Evolutionary conservation across 116 monocot species (phyloP), one percentile per base, ranked within the genome.

Genomic region (Phalaenopsis hybrid): DNA sequence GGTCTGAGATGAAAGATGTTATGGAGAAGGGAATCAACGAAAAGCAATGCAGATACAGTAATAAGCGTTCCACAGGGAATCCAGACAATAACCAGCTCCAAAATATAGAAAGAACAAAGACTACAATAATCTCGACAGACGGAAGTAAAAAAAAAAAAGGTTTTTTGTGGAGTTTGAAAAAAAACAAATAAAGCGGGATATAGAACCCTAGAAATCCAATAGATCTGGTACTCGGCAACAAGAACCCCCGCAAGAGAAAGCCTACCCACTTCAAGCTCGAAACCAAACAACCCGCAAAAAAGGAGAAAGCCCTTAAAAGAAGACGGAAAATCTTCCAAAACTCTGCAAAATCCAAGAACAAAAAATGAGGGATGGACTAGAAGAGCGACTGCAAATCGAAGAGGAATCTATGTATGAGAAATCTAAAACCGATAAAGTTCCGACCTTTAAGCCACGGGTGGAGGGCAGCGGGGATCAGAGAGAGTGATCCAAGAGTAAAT

Each of bases 21-120:
- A n/a, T 52, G 74, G 5, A 76, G 57, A 82, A 77, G 82, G 1
- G 33, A 43, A 82, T 51, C 52, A 18, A 77, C 51, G 77, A 51
- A 77, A 9, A 74, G 17, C 58, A 74, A 75, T 82, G 75, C 28
- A 34, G 55, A 74, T 57, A 68, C 7, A 72, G 50, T 72, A 44
- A 33, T 49, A 34, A 55, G 55, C 0, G 15, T 55, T 55, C 16
- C 55, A 55, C 13, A 55, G 15, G 55, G 55, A 55, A 55, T 55
- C 55, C 55, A 55, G 55, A 55, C 17, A 55, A 55, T 55, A 55
- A 55, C 55, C 15, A 55, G 16, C 17, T 55, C 55, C 55, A 55
- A 55, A 55, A 55, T 55, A 15, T 55, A 2, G 16, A 55, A 55
- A 52, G 46, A 16, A 20, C 46, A 75, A 75, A 75, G 46, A 46